Evolutionary conservation across 306 rosid genomes (phyloP), one percentile per base, ranked within the genome.

Genomic region (Prunus dulcis): DNA sequence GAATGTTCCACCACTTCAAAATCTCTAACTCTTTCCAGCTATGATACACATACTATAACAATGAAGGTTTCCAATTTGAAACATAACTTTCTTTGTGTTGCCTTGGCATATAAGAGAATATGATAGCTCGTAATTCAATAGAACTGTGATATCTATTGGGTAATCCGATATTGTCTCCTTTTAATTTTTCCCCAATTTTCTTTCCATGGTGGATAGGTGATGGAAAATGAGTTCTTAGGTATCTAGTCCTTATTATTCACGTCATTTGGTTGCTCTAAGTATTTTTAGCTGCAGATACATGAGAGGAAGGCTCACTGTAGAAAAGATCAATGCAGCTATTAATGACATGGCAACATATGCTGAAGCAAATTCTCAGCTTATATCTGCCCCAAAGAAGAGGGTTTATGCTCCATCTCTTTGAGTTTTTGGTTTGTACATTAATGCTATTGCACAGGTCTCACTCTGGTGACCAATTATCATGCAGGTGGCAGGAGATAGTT

Each of bases 221-320:
- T 41, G 45, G n/a, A 41, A 30, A 60, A 6, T 1, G 58, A 28
- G 27, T 4, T 77, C 47, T 45, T 12, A 38, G 18, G 34, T 61
- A 46, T 69, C 1, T 22, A 50, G 30, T 25, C 0, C 55, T 70
- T 50, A 47, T 73, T 47, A 57, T 60, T 47, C 0, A 3, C 6
- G 5, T 12, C 38, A 72, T 64, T 46, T 60, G 47, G 9, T 34
- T 20, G 27, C 22, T 23, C 8, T 4, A 55, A 63, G 20, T 27
- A 73, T 62, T 19, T 4, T 73, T 56, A 80, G 67, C 64, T 71
- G 60, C 89, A 94, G 96, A 81, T 94, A 94, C 78, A 94, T 94
- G 98, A 94, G 86, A 86, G 98, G 98, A 76, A 89, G 98, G 87
- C 92, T 94, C 74, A 91, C 98, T 67, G 75, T 90, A 17, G 98